phyloP scores from a whole-genome alignment of 306 rosid genomes.

The Hippophae gyantsensis region DNA sequence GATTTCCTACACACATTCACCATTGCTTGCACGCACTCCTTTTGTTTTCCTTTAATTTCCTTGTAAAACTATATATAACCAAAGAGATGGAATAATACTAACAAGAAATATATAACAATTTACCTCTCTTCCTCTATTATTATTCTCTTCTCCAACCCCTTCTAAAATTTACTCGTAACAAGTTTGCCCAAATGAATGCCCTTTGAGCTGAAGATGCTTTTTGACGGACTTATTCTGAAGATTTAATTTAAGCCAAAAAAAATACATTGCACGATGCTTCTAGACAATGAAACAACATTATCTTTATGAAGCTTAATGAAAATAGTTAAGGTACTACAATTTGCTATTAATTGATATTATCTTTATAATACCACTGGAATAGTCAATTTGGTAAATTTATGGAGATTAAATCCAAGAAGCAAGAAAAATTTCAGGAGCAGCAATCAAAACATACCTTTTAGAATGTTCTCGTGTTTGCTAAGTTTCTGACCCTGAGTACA shows the following conservation, averaged over 20 bases:
- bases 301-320: not conserved
- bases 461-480: constrained; percentile 99
- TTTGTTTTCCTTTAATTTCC: too few relatives aligned
- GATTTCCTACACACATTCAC: too few relatives aligned
- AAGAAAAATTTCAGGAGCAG: constrained; percentile 97
- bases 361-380: constrained; percentile 24
- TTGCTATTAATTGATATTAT: constrained; percentile 19
- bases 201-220: not conserved
- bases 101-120: too few relatives aligned
- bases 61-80: too few relatives aligned
- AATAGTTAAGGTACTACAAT: not conserved
- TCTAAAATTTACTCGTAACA: too few relatives aligned
- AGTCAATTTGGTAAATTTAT: constrained; percentile 98
- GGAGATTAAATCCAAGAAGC: constrained; percentile 91
- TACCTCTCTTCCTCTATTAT: too few relatives aligned
- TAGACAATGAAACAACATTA: not conserved
- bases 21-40: too few relatives aligned
- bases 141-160: too few relatives aligned
- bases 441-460: constrained; percentile 88
- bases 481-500: constrained; percentile 91
- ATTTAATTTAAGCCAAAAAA: constrained; percentile 1
- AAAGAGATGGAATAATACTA: too few relatives aligned
- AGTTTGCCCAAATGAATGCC: constrained; percentile 6
- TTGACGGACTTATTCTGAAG: not conserved
- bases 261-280: not conserved